Evolutionary conservation across 1,139 yeast genomes (phyloP).

Genomic region (Hemisphaericaspora lyxosophila): DNA sequence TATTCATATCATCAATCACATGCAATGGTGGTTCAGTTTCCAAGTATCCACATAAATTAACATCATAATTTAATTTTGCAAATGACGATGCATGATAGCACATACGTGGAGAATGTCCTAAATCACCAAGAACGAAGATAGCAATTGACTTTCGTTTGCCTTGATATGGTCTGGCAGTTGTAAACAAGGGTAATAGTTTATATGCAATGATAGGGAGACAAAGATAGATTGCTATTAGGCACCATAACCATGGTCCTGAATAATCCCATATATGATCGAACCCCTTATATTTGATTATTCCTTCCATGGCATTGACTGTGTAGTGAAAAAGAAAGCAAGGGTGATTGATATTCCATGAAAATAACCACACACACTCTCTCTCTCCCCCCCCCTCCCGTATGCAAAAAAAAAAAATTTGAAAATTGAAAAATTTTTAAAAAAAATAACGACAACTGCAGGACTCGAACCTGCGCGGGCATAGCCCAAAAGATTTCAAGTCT

Average conservation of each 20-base stretch:
- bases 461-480: slow-evolving; percentile 61
- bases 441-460: slow-evolving; percentile 55
- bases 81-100: slow-evolving; percentile 85
- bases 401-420: too few species aligned
- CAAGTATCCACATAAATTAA: slow-evolving; percentile 81
- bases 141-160: slow-evolving; percentile 53
- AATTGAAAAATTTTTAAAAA: slow-evolving; percentile 14
- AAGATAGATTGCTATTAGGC: slow-evolving; percentile 34
- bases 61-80: slow-evolving; percentile 66
- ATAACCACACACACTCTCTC: too few species aligned
- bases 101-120: slow-evolving; percentile 96
- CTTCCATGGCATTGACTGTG: too few species aligned
- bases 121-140: slow-evolving; percentile 85
- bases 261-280: slow-evolving; percentile 29
- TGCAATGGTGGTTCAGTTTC: slow-evolving; percentile 57
- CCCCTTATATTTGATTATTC: slow-evolving; percentile 22
- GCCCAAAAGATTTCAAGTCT: slow-evolving; percentile 60
- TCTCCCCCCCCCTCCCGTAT: too few species aligned
- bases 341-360: too few species aligned
- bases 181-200: slow-evolving; percentile 32
- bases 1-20: slow-evolving; percentile 49
- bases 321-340: too few species aligned
- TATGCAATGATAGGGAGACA: slow-evolving; percentile 39
- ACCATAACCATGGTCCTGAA: slow-evolving; percentile 41
- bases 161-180: slow-evolving; percentile 17